Conservation (phyloP, 495 filamentous ascomycete species). For the Penicilliopsis zonata region DNA sequence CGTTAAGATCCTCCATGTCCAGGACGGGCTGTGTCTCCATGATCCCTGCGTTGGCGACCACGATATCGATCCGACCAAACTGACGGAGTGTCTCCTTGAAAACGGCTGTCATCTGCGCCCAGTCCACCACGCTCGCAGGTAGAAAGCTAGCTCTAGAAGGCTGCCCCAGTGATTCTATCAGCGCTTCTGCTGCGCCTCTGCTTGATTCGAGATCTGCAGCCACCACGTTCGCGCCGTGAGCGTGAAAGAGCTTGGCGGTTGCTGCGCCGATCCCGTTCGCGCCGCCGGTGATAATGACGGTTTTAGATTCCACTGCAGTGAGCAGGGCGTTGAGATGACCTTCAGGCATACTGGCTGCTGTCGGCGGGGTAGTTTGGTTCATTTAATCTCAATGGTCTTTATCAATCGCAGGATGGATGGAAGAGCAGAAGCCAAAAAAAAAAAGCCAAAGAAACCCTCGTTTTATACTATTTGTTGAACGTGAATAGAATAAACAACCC, state of each 20-base stretch:
- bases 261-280: conserved; percentile 28
- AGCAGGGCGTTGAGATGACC: neutral
- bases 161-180: conserved; percentile 7
- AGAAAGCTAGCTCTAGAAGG: conserved; percentile 11
- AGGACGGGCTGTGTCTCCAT: conserved; percentile 21
- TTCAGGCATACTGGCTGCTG: too few relatives aligned
- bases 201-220: conserved; percentile 14
- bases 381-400: too few relatives aligned
- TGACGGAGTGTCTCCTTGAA: conserved; percentile 41
- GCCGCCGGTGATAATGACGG: conserved; percentile 24
- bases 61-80: conserved; percentile 44
- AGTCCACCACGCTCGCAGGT: conserved; percentile 13
- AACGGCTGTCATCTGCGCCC: conserved; percentile 23
- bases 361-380: too few relatives aligned
- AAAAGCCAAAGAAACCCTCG: too few relatives aligned
- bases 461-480: too few relatives aligned
- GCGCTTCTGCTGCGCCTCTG: conserved; percentile 4
- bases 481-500: too few relatives aligned
- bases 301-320: conserved; percentile 9
- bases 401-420: too few relatives aligned
- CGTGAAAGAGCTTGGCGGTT: conserved; percentile 14
- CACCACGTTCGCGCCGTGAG: conserved; percentile 16
- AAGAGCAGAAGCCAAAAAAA: too few relatives aligned
- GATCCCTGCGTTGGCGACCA: conserved; percentile 61
- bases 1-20: conserved; percentile 9